phyloP scores from a whole-genome alignment of 2,329 filamentous ascomycete species.

The Taxawa tesnikishii region DNA sequence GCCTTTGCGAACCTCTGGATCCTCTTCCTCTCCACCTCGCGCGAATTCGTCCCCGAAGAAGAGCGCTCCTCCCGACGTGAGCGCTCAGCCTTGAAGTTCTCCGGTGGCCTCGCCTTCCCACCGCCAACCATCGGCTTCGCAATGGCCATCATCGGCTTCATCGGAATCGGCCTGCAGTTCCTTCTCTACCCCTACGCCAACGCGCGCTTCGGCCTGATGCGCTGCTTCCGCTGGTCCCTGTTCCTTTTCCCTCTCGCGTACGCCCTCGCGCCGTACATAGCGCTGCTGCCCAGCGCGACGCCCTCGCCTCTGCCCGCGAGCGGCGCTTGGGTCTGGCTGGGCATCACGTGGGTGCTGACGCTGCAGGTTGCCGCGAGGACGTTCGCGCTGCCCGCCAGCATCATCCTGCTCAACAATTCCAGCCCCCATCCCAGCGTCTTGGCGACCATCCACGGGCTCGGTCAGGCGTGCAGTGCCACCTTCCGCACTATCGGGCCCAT shows the following conservation, averaged over 20 bases:
- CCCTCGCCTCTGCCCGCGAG: conserved; percentile 36
- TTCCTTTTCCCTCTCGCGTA: conserved; percentile 62
- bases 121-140: conserved; percentile 62
- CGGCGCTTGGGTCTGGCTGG: conserved; percentile 49
- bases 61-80: conserved; percentile 14
- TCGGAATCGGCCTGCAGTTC: conserved; percentile 64
- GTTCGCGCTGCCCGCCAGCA: conserved; percentile 46
- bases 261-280: conserved; percentile 56
- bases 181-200: conserved; percentile 60
- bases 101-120: conserved; percentile 62
- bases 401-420: conserved; percentile 48
- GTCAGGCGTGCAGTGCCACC: conserved; percentile 41
- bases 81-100: conserved; percentile 43
- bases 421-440: conserved; percentile 43
- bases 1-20: conserved; percentile 69
- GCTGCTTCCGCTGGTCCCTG: conserved; percentile 55
- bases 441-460: conserved; percentile 47
- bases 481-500: conserved; percentile 46
- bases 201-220: conserved; percentile 52
- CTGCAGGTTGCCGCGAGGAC: conserved; percentile 64
- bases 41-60: conserved; percentile 32
- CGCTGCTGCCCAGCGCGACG: conserved; percentile 48
- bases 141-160: conserved; percentile 62
- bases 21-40: conserved; percentile 62
- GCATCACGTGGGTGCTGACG: conserved; percentile 50